Conservation (phyloP, 495 filamentous ascomycete genomes). For the Parathielavia appendiculata region DNA sequence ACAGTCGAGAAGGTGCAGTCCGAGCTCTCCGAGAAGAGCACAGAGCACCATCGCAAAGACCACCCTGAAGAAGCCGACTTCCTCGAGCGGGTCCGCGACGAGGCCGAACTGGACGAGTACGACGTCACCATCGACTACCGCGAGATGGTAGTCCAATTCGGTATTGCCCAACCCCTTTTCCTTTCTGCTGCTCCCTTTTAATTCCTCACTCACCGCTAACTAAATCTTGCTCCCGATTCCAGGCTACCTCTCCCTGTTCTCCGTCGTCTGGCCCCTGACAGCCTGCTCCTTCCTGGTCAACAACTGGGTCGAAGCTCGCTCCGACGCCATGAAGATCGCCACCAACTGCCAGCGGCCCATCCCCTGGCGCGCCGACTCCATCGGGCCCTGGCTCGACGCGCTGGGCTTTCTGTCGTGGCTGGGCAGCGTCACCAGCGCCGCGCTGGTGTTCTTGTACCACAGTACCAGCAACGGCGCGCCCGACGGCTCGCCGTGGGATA, state of each 20-base stretch:
- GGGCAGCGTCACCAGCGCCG: conserved; percentile 77
- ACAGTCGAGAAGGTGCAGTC: conserved; percentile 69
- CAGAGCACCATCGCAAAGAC: conserved; percentile 46
- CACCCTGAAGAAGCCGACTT: conserved; percentile 70
- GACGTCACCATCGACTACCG: conserved; percentile 83
- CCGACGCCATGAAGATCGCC: conserved; percentile 92
- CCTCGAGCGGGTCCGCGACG: conserved; percentile 71
- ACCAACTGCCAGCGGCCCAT: conserved; percentile 82
- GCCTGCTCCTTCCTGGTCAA: conserved; percentile 86
- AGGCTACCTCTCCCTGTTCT: conserved; percentile 87
- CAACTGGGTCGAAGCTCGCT: conserved; percentile 93
- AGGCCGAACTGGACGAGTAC: conserved; percentile 81
- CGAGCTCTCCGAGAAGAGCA: conserved; percentile 46
- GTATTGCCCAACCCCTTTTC: conserved; percentile 12
- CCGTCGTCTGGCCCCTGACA: conserved; percentile 86
- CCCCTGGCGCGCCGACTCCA: conserved; percentile 82
- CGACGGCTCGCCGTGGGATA: conserved; percentile 55
- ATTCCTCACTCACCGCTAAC: conserved; percentile 21
- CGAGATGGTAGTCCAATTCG: conserved; percentile 92
- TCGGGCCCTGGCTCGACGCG: conserved; percentile 88
- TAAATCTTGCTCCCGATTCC: conserved; percentile 41
- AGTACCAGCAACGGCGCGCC: conserved; percentile 47
- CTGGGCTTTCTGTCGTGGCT: conserved; percentile 88
- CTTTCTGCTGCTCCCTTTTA: background rate
- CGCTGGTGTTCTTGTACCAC: conserved; percentile 82